These are phyloP conservation scores for Phyllosticta ampelicida DNA, from an alignment of 2,329 filamentous ascomycete genomes.

Conservation along the genomic window DNA sequence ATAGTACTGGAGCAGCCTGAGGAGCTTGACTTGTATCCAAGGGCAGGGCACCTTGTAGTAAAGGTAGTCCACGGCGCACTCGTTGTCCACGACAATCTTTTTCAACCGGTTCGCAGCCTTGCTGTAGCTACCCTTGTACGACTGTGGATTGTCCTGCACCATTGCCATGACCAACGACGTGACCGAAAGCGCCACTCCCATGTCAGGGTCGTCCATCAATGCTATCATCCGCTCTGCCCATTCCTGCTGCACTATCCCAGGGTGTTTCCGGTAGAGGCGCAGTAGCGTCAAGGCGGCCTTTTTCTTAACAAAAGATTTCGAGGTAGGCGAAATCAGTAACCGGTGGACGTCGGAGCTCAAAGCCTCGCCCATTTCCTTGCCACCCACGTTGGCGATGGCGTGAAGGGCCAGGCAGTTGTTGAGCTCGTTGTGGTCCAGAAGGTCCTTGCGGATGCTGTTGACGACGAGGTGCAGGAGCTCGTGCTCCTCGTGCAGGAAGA, in stretches of 20 bases:
- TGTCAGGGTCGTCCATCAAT: slow-evolving; percentile 93
- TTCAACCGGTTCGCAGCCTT: slow-evolving; percentile 87
- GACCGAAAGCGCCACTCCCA: slow-evolving; percentile 89
- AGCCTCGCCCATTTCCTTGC: slow-evolving; percentile 94
- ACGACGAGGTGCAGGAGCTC: slow-evolving; percentile 92
- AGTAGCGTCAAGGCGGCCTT: slow-evolving; percentile 92
- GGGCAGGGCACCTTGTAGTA: slow-evolving; percentile 99
- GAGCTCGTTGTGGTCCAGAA: slow-evolving; percentile 89
- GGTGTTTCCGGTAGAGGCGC: slow-evolving; percentile 87
- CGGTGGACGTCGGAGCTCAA: slow-evolving; percentile 85
- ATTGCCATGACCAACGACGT: slow-evolving; percentile 92
- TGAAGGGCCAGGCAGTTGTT: slow-evolving; percentile 96
- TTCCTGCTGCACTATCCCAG: slow-evolving; percentile 86
- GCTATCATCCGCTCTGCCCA: slow-evolving; percentile 98
- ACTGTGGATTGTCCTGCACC: slow-evolving; percentile 85
- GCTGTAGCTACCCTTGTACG: slow-evolving; percentile 87
- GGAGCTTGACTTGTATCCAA: slow-evolving; percentile 92
- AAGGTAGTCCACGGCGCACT: slow-evolving; percentile 82
- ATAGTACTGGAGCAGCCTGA: slow-evolving; percentile 90
- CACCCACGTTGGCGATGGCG: slow-evolving; percentile 94
- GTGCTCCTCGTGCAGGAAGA: slow-evolving; percentile 95
- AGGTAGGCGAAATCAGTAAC: slow-evolving; percentile 87
- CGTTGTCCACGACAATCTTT: slow-evolving; percentile 79
- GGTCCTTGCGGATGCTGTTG: slow-evolving; percentile 95
- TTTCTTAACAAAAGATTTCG: slow-evolving; percentile 98